A percentile compares a stretch with the other conserved stretches of the same genome.
Evolutionary conservation across 164 flowering plant genomes (phyloP).

Genomic region (Aristolochia californica): DNA sequence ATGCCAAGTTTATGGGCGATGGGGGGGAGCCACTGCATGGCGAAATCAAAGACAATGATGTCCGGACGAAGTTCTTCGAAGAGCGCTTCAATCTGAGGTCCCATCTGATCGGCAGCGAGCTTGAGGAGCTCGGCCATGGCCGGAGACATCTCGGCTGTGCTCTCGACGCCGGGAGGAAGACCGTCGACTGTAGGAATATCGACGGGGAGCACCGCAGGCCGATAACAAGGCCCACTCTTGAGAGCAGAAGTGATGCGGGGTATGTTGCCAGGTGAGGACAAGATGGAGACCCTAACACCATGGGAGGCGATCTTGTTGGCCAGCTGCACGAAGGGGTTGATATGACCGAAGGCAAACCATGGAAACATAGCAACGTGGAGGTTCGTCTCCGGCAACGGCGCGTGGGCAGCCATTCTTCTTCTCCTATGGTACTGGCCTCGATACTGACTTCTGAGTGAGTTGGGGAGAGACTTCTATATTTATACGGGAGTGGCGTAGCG

Average conservation of each 20-base stretch:
- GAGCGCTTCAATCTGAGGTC: constrained; percentile 18
- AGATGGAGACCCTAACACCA: constrained; percentile 5
- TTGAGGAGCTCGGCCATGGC: constrained; percentile 23
- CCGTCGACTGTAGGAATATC: constrained; percentile 15
- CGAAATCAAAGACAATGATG: too few relatives aligned
- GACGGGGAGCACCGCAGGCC: constrained; percentile 1
- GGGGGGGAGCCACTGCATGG: too few relatives aligned
- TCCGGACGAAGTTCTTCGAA: constrained; percentile 5
- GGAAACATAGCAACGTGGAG: constrained; percentile 13
- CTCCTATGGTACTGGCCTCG: too few relatives aligned
- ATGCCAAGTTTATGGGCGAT: too few relatives aligned
- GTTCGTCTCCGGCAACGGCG: too few relatives aligned
- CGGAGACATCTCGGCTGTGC: constrained; percentile 10
- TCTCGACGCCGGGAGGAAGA: constrained; percentile 14
- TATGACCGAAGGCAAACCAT: constrained; percentile 11
- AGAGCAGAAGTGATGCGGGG: constrained; percentile 4
- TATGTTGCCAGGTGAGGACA: constrained; percentile 5
- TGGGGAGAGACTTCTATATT: too few relatives aligned
- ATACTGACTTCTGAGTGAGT: too few relatives aligned
- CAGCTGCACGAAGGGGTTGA: constrained; percentile 10
- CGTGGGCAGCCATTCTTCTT: too few relatives aligned
- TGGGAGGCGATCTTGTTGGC: constrained; percentile 7
- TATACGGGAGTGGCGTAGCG: too few relatives aligned
- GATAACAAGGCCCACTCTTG: background rate
- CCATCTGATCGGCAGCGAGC: constrained; percentile 12